These are phyloP conservation scores for Rhizopogon vinicolor DNA, from an alignment of 768 basidiomycete species.

Conservation along the genomic window DNA sequence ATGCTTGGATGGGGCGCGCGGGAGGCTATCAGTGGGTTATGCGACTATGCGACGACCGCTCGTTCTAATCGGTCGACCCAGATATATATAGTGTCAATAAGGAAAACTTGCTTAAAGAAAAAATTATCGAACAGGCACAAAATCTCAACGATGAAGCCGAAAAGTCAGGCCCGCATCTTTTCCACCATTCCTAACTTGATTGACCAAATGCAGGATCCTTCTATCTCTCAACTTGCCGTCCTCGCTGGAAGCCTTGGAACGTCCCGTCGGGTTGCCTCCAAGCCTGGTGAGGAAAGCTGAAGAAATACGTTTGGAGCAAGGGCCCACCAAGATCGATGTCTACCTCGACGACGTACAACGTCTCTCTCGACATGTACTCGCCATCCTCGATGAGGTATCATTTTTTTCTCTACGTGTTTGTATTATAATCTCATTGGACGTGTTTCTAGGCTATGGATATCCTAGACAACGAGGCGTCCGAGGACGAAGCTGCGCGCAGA, in stretches of 20 bases:
- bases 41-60: background rate
- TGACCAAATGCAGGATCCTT: constrained; percentile 44
- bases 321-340: constrained; percentile 63
- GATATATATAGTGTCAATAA: constrained; percentile 88
- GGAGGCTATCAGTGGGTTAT: constrained; percentile 70
- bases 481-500: constrained; percentile 68
- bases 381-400: constrained; percentile 71
- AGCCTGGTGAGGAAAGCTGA: constrained; percentile 83
- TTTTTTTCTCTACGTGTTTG: background rate
- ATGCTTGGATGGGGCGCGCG: constrained; percentile 85
- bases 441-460: constrained; percentile 76
- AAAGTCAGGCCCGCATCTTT: constrained; percentile 39
- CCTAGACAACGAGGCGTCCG: constrained; percentile 85
- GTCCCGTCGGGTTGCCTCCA: constrained; percentile 83
- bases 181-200: constrained; percentile 4
- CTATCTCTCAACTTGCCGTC: constrained; percentile 77
- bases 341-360: constrained; percentile 70
- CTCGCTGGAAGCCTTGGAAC: constrained; percentile 81
- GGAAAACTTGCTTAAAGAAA: constrained; percentile 62
- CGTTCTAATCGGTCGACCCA: constrained; percentile 18
- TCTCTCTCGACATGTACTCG: constrained; percentile 55
- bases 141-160: constrained; percentile 58
- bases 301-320: constrained; percentile 77
- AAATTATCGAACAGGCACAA: constrained; percentile 55
- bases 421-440: background rate